These are phyloP conservation scores for Wallacemonas sp. DNA, from an alignment of 208 protist species.

Conservation along the genomic window DNA sequence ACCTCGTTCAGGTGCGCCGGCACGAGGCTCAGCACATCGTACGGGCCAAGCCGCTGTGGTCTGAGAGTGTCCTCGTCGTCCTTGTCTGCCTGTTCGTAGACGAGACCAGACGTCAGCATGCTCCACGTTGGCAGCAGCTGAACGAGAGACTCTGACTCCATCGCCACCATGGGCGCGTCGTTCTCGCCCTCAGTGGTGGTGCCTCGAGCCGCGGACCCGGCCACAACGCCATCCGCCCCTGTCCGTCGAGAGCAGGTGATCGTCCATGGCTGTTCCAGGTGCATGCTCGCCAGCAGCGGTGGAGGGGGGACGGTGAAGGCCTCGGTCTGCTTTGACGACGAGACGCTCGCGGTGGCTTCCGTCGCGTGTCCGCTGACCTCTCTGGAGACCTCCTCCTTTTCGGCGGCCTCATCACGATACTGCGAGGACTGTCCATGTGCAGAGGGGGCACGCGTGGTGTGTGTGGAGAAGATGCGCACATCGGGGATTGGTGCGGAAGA, in stretches of 20 bases:
- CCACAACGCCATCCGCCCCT: too few species aligned
- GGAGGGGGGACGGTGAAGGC: not conserved
- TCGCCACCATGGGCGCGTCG: not conserved
- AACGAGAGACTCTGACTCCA: conserved; percentile 7
- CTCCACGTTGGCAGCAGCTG: conserved; percentile 14
- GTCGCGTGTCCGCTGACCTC: too few species aligned
- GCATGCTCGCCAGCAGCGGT: not conserved
- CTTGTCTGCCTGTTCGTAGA: not conserved
- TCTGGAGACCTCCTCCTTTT: too few species aligned
- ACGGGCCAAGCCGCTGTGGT: not conserved
- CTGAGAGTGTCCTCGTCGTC: not conserved
- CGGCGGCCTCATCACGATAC: too few species aligned
- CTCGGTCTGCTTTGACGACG: not conserved
- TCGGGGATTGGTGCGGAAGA: too few species aligned
- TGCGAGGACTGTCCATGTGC: too few species aligned
- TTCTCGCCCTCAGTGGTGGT: not conserved
- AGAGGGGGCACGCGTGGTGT: too few species aligned
- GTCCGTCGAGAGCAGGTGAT: conserved; percentile 1
- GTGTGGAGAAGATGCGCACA: too few species aligned
- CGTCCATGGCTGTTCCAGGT: conserved; percentile 5
- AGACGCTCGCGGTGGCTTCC: too few species aligned
- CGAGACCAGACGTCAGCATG: conserved; percentile 6
- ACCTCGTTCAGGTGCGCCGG: conserved; percentile 10
- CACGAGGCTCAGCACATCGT: not conserved
- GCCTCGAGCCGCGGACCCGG: too few species aligned